Evolutionary conservation across 2,329 filamentous ascomycete genomes (phyloP), one percentile per base, ranked within the genome.

Genomic region (Neurospora sp.): DNA sequence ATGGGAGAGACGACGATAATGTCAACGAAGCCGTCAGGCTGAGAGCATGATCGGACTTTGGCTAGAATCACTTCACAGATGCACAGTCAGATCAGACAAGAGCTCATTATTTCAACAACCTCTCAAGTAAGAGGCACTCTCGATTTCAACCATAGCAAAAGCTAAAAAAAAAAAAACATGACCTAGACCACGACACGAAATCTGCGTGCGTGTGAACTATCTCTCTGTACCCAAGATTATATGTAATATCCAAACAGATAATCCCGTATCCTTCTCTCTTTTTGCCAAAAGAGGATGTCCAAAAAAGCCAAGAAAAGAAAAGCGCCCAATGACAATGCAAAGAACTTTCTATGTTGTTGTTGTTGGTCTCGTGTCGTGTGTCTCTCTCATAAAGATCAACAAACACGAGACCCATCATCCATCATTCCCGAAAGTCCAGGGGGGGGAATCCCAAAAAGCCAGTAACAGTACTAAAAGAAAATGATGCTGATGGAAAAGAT

Each of bases 321-420:
- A 52, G 52, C 67, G 67, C 67, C 67, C 19, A 52, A 57, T 52
- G 52, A 57, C 52, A 57, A 57, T 57, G 52, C 52, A 57, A 57
- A 57, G 52, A 57, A 57, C 52, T 57, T 57, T 57, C 19, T 28
- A 57, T 23, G 43, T 19, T 23, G 43, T 46, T 41, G 37, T 38
- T 38, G 33, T 38, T 23, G n/a, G 19, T 46, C 43, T 46, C n/a
- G 5, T 19, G 23, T 46, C 66, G 28, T 67, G 39, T 12, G 11
- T 36, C 66, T 43, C 39, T 33, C 39, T 33, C 37, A 67, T 19
- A 67, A 46, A 67, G 66, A 67, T 19, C 39, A 38, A 52, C n/a
- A n/a, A 41, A 68, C 39, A 68, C 19, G 52, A 68, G 66, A 52
- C 4, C 4, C 28, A 6, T 52, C 43, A 23, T 52, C 43, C 43